phyloP scores from a whole-genome alignment of 1,284 basidiomycete species.

The Vanrija humicola region DNA sequence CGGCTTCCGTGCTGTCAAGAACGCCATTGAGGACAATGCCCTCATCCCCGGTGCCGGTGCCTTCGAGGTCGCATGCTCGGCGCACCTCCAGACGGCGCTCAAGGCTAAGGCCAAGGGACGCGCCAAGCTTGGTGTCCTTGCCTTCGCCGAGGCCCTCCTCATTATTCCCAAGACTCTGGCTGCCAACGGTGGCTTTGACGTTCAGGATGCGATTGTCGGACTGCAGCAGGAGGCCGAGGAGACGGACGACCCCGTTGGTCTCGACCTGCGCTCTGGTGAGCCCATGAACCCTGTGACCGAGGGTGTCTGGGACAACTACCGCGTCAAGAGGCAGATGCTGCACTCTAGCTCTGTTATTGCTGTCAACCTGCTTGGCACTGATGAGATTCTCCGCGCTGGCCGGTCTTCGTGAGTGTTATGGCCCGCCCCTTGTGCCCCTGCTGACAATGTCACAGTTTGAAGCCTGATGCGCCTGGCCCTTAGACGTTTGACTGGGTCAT shows the following conservation, averaged over 20 bases:
- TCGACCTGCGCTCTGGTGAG: conserved; percentile 90
- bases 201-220: conserved; percentile 89
- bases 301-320: conserved; percentile 98
- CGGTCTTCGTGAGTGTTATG: conserved; percentile 61
- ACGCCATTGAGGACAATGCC: conserved; percentile 85
- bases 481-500: background rate
- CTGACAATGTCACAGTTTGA: background rate
- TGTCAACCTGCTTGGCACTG: conserved; percentile 88
- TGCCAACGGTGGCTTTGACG: conserved; percentile 94
- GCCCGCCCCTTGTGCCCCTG: background rate
- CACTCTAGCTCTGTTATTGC: conserved; percentile 98
- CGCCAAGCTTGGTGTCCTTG: conserved; percentile 94
- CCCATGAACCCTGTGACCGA: conserved; percentile 93
- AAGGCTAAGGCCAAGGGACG: conserved; percentile 92
- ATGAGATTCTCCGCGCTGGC: conserved; percentile 92
- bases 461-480: conserved; percentile 8
- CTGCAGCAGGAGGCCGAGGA: conserved; percentile 86
- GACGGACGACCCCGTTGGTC: conserved; percentile 85
- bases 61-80: conserved; percentile 92
- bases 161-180: conserved; percentile 96
- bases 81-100: conserved; percentile 67
- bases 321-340: conserved; percentile 97
- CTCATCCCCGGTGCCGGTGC: conserved; percentile 94
- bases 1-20: conserved; percentile 93
- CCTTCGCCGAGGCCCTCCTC: conserved; percentile 91